Base-by-base conservation (phyloP, 352 stramenopile species). In the Globisporangium alternatum region DNA sequence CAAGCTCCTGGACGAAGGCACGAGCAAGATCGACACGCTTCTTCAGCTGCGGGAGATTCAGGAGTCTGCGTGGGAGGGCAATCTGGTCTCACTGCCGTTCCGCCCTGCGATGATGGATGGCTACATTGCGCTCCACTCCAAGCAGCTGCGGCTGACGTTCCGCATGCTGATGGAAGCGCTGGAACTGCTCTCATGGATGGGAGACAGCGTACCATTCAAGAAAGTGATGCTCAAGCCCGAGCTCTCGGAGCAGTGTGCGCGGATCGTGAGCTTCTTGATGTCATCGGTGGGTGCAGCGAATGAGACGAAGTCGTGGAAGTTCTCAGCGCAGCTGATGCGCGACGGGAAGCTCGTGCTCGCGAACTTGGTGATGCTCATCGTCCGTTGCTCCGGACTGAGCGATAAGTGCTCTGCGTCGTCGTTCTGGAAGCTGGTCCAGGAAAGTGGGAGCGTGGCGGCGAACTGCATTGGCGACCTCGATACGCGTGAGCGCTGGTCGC, bases 121-220 rank as follows among this genome's bases (percentile, higher is more conserved):
- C 1, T 88, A 88, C 61, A 78, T 90, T 25, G 84, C 78, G 2
- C 77, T 93, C 25, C 83, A 91, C 52, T 77, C 78, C 5, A 93
- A 93, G 55, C 82, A 93, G 41, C 63, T 90, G 28, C 75, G 84
- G 0, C 48, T 90, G 56, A 80, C 80, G 13, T 79, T 91, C 52
- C 80, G 81, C 28, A 68, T 86, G 41, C 65, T 93, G 3, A 51
- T 91, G 21, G 84, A 91, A 66, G 75, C 78, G 5, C 53, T 93
- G 33, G 81, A 91, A 60, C 55, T 88, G 52, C 70, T 83, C 3
- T 83, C 81, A 13, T 93, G 84, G 82, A 74, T 89, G 10, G 72
- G 72, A 6, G 75, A 80, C 13, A 76, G 75, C 47, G 55, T 74
- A n/a, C 64, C 65, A n/a, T 65, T 81, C 31, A 77, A 78, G 70